phyloP scores from a whole-genome alignment of 495 filamentous ascomycete species.

The Aspergillus hancockii region DNA sequence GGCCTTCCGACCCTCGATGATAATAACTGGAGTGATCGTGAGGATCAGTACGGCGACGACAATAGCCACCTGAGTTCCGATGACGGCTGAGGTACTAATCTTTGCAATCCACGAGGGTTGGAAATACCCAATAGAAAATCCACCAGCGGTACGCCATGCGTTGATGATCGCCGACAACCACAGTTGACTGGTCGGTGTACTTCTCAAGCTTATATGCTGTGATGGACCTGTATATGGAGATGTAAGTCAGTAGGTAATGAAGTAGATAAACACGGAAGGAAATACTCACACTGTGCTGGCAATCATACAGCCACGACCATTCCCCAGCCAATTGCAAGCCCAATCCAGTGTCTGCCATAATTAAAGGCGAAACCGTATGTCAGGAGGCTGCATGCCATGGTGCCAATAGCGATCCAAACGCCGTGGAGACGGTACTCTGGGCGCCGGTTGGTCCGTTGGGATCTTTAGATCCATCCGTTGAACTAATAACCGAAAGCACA shows the following conservation, averaged over 20 bases:
- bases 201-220: constrained; percentile 44
- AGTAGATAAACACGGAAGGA: not conserved
- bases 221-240: constrained; percentile 26
- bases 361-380: constrained; percentile 39
- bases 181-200: constrained; percentile 43
- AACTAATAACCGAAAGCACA: constrained; percentile 38
- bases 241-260: not conserved
- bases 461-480: constrained; percentile 38
- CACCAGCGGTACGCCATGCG: constrained; percentile 46
- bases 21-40: constrained; percentile 35
- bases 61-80: constrained; percentile 46
- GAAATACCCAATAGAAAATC: constrained; percentile 51
- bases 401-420: constrained; percentile 36
- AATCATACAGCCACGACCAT: constrained; percentile 43
- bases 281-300: constrained; percentile 36
- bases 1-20: constrained; percentile 11
- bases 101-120: constrained; percentile 43
- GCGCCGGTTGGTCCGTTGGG: constrained; percentile 26
- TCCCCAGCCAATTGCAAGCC: constrained; percentile 41
- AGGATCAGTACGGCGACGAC: constrained; percentile 31
- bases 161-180: constrained; percentile 46
- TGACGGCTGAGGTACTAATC: constrained; percentile 43
- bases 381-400: constrained; percentile 33
- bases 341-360: constrained; percentile 40
- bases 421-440: constrained; percentile 40